Conservation (phyloP, 495 filamentous ascomycete species). For the Penicillium flavigenum region DNA sequence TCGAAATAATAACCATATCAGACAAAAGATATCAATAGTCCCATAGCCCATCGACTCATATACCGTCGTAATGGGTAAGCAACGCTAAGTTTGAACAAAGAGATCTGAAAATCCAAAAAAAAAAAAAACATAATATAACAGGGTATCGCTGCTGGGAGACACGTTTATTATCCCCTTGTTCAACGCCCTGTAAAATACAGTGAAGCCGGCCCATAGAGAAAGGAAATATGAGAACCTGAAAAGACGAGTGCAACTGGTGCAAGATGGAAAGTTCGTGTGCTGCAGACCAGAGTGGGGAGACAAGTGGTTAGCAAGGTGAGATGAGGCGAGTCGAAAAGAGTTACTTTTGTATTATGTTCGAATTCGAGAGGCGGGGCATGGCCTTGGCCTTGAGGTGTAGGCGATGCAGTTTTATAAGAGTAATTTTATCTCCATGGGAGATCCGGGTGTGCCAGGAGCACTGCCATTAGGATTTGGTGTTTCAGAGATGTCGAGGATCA, state of each 20-base stretch:
- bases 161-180: slow-evolving; percentile 49
- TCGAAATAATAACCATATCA: slow-evolving; percentile 11
- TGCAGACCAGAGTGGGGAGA: background rate
- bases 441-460: slow-evolving; percentile 14
- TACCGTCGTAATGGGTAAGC: slow-evolving; percentile 25
- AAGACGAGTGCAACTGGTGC: slow-evolving; percentile 14
- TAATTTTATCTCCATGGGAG: slow-evolving; percentile 41
- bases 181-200: slow-evolving; percentile 36
- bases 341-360: background rate
- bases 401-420: slow-evolving; percentile 31
- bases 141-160: slow-evolving; percentile 51
- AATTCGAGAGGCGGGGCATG: background rate
- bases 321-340: background rate
- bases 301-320: background rate
- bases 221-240: slow-evolving; percentile 18
- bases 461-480: slow-evolving; percentile 17
- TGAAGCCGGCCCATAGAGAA: slow-evolving; percentile 25
- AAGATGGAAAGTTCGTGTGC: background rate
- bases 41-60: slow-evolving; percentile 24
- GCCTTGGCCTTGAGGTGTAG: background rate
- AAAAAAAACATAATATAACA: slow-evolving; percentile 30
- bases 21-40: slow-evolving; percentile 20
- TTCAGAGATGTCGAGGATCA: slow-evolving; percentile 64
- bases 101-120: slow-evolving; percentile 18
- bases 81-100: slow-evolving; percentile 28